These are phyloP conservation scores for Cercospora berteroae DNA, from an alignment of 2,329 filamentous ascomycete genomes.

Conservation along the genomic window DNA sequence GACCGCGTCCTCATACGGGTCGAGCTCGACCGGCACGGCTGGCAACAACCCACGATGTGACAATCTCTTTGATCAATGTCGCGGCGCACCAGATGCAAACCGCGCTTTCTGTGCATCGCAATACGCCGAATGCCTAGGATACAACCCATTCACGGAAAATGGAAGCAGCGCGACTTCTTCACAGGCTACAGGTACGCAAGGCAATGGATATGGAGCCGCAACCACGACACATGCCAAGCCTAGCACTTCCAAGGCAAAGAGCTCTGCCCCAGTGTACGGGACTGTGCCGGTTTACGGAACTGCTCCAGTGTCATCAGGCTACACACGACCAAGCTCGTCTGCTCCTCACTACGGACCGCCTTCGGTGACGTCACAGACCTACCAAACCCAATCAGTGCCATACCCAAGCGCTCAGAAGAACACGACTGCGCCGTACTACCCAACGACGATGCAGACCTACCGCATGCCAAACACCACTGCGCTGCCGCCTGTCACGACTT, in stretches of 20 bases:
- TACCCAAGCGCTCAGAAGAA: not conserved
- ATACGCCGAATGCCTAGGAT: conserved; percentile 19
- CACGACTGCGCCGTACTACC: not conserved
- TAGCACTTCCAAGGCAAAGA: not conserved
- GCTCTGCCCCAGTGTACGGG: not conserved
- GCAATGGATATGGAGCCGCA: not conserved
- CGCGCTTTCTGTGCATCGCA: conserved; percentile 15
- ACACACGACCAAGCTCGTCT: not conserved
- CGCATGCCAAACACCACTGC: conserved; percentile 4
- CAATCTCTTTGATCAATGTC: conserved; percentile 10
- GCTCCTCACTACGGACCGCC: not conserved
- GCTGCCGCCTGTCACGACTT: not conserved
- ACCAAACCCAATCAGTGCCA: not conserved
- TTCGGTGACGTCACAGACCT: not conserved
- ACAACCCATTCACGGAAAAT: conserved; percentile 19
- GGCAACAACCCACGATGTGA: not conserved
- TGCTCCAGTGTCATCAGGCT: not conserved
- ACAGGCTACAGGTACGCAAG: conserved; percentile 3
- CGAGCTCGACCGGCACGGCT: not conserved
- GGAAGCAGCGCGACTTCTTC: conserved; percentile 16
- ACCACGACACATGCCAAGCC: not conserved
- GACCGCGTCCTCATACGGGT: not conserved
- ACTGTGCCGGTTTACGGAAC: not conserved
- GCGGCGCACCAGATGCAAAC: conserved; percentile 14
- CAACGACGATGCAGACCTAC: conserved; percentile 1